Evolutionary conservation across 495 filamentous ascomycete genomes (phyloP), one percentile per base, ranked within the genome.

Genomic region (Chaetomium cochliodes): DNA sequence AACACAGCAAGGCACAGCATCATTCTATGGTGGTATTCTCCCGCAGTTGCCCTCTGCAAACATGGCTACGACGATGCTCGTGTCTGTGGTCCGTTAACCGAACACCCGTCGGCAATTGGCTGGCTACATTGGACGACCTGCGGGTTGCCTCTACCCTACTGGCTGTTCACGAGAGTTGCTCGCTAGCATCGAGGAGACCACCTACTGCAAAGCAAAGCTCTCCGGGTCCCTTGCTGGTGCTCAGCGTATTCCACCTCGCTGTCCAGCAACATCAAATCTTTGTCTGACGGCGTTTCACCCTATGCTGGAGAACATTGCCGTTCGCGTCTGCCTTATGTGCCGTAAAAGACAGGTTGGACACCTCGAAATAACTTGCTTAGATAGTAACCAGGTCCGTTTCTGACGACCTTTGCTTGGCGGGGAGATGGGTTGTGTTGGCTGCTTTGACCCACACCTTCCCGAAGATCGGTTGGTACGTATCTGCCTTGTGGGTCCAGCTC

Each of bases 31-130:
- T 28, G 16, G 8, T 23, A 54, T 33, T 25, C 28, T 5, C 18
- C 52, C 28, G 52, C 52, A 37, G 52, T n/a, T 55, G 52, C 52
- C 54, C 20, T 41, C 20, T 41, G 33, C 54, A 41, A 41, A 56
- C 33, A 22, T 20, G 54, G 33, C 54, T 33, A 56, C 33, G 33
- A 25, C 54, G 12, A 41, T 5, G 54, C 33, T 56, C 54, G 54
- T 56, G 30, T 56, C 54, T 41, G 54, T 56, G n/a, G 7, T 41
- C 3, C 9, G 20, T 6, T 2, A 18, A 41, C 54, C 54, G 12
- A 20, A 2, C 20, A 20, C 39, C 33, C 0, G 54, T 5, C 12
- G 15, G 30, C 54, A 41, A 56, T 41, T 56, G 54, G 54, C 12
- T 56, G 33, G 54, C 30, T 25, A 37, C 33, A 37, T 3, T 12